These are phyloP conservation scores for Euryodendron excelsum DNA, from an alignment of 148 eudicot species.

Conservation along the genomic window DNA sequence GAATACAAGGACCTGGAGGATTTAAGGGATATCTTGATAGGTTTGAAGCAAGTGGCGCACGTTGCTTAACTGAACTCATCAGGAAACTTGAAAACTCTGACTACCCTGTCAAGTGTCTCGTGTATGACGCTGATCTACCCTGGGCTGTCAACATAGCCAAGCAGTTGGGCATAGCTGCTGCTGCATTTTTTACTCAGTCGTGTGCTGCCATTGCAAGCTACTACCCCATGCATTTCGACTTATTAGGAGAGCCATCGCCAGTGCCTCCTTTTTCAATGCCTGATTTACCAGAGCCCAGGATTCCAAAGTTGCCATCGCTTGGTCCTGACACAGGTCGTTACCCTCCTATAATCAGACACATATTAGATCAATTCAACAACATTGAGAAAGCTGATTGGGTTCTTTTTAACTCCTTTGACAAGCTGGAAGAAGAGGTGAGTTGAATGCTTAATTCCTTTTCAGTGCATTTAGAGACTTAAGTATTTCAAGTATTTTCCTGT, in stretches of 20 bases:
- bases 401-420: slow-evolving; percentile 4
- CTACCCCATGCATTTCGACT: neutral
- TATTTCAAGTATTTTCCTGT: neutral
- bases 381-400: slow-evolving; percentile 14
- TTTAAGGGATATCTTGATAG: slow-evolving; percentile 7
- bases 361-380: slow-evolving; percentile 6
- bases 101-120: slow-evolving; percentile 2
- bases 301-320: neutral
- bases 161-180: slow-evolving; percentile 6
- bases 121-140: slow-evolving; percentile 6
- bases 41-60: neutral
- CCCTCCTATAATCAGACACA: neutral
- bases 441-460: neutral
- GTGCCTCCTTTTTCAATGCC: neutral
- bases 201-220: slow-evolving; percentile 5
- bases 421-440: slow-evolving; percentile 20
- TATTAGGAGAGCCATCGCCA: neutral
- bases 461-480: neutral
- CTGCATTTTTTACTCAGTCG: slow-evolving; percentile 12
- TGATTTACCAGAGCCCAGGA: slow-evolving; percentile 3
- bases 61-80: slow-evolving; percentile 7
- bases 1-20: neutral
- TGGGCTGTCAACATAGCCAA: slow-evolving; percentile 19
- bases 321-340: neutral
- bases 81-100: slow-evolving; percentile 6